Percentiles rank a stretch among this genome's conserved stretches.
Conservation (phyloP, 1,284 basidiomycete species). For the Sporisorium graminicola region DNA sequence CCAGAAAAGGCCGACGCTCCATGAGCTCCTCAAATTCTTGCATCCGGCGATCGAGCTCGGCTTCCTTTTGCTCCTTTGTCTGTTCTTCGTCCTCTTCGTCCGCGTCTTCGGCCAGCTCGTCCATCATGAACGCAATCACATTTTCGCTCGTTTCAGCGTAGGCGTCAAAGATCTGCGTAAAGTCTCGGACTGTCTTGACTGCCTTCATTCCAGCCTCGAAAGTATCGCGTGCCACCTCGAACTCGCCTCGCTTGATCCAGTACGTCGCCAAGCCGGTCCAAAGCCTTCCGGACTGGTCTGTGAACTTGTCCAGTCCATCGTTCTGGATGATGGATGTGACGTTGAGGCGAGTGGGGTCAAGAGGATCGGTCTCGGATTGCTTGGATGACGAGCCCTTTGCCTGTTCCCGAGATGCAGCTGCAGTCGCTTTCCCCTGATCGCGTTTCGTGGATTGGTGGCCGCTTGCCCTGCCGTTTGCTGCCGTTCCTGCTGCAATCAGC, state of each 20-base stretch:
- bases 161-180: slow-evolving; percentile 97
- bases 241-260: slow-evolving; percentile 97
- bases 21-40: slow-evolving; percentile 93
- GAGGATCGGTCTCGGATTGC: slow-evolving; percentile 81
- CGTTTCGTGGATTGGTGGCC: slow-evolving; percentile 73
- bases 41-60: slow-evolving; percentile 89
- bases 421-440: slow-evolving; percentile 13
- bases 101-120: slow-evolving; percentile 75
- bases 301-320: slow-evolving; percentile 88
- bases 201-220: slow-evolving; percentile 88
- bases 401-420: slow-evolving; percentile 64
- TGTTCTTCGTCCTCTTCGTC: slow-evolving; percentile 46
- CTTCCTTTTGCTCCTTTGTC: slow-evolving; percentile 78
- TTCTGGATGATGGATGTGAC: slow-evolving; percentile 85
- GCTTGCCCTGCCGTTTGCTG: slow-evolving; percentile 4
- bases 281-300: slow-evolving; percentile 93
- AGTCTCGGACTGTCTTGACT: slow-evolving; percentile 95
- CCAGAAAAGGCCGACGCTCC: slow-evolving; percentile 93
- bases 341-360: slow-evolving; percentile 81
- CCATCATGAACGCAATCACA: slow-evolving; percentile 91
- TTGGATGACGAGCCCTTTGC: slow-evolving; percentile 73
- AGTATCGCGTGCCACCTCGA: slow-evolving; percentile 85
- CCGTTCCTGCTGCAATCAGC: not conserved
- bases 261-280: slow-evolving; percentile 98
- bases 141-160: slow-evolving; percentile 95